These are phyloP conservation scores for Ophiostoma montium DNA, from an alignment of 2,329 filamentous ascomycete genomes.

Conservation along the genomic window DNA sequence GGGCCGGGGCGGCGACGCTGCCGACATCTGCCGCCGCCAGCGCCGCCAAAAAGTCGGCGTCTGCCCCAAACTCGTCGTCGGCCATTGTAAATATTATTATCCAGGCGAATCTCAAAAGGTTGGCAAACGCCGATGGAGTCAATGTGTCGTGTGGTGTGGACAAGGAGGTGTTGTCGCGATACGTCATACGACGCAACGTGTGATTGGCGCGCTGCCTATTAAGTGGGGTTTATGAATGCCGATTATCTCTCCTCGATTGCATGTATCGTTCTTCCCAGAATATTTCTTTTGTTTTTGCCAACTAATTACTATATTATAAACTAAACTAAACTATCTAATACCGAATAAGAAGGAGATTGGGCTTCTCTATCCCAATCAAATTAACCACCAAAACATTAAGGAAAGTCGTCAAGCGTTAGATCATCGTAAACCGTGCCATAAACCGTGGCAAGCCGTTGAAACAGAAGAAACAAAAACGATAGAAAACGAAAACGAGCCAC, in stretches of 20 bases:
- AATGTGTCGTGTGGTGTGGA: not conserved
- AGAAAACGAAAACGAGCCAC: not conserved
- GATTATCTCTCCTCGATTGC: not conserved
- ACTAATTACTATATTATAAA: not conserved
- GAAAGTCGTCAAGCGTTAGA: not conserved
- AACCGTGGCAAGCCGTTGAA: not conserved
- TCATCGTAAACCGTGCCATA: not conserved
- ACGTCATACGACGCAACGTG: not conserved
- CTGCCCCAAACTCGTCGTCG: conserved; percentile 43
- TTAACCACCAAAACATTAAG: not conserved
- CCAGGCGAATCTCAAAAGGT: too few species aligned
- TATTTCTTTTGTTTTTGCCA: not conserved
- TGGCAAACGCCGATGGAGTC: not conserved
- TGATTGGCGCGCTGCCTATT: not conserved
- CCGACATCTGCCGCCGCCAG: conserved; percentile 34
- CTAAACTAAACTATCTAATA: not conserved
- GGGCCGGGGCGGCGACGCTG: not conserved
- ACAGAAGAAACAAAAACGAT: not conserved
- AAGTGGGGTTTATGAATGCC: not conserved
- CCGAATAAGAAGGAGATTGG: not conserved
- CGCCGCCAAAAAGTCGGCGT: conserved; percentile 41
- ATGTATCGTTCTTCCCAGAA: not conserved
- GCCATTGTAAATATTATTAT: conserved; percentile 10
- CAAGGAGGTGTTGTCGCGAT: not conserved
- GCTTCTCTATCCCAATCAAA: not conserved